Evolutionary conservation across 2,329 filamentous ascomycete species (phyloP), one percentile per base, ranked within the genome.

Genomic region (Penicillium sp.): DNA sequence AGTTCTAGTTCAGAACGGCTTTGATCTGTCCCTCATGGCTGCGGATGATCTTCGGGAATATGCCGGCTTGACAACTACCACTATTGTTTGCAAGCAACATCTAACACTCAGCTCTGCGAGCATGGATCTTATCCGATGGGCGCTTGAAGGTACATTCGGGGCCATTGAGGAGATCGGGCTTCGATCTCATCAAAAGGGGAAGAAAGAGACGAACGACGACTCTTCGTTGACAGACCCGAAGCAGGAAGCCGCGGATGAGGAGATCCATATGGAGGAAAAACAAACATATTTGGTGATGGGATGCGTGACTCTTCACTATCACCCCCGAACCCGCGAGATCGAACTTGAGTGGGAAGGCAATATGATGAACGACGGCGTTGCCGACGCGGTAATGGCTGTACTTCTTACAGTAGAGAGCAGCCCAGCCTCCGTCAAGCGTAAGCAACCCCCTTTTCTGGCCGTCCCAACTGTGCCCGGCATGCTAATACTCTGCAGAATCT

Each of bases 311-410:
- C 83, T 97, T n/a, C 81, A 84, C 18, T 90, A 93, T 69, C 80
- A 80, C 54, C 80, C 76, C 52, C 66, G 70, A 9, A 84, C 82
- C 56, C 87, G 90, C 47, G 85, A 93, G 63, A 81, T 96, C 5
- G 90, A 94, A 66, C 76, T 97, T 3, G 90, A 95, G 70, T 98
- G 93, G 93, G 91, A 97, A 67, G 93, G 90, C 49, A 98, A 97
- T 66, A 87, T 95, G 74, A 84, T 96, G 63, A 98, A 97, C 67
- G 93, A 98, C 64, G 88, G 90, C 51, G 94, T 98, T 62, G 93
- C 93, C n/a, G 93, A 98, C 69, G 90, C 93, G 12, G 86, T 97
- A 46, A 88, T 97, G 77, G 90, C 90, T 1, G 89, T 96, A 3
- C 78, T 98, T 9, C 83, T 95, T 59, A 90, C 87, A 0, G 88